Evolutionary conservation across 2,329 filamentous ascomycete species (phyloP).

Genomic region (Knufia petricola): DNA sequence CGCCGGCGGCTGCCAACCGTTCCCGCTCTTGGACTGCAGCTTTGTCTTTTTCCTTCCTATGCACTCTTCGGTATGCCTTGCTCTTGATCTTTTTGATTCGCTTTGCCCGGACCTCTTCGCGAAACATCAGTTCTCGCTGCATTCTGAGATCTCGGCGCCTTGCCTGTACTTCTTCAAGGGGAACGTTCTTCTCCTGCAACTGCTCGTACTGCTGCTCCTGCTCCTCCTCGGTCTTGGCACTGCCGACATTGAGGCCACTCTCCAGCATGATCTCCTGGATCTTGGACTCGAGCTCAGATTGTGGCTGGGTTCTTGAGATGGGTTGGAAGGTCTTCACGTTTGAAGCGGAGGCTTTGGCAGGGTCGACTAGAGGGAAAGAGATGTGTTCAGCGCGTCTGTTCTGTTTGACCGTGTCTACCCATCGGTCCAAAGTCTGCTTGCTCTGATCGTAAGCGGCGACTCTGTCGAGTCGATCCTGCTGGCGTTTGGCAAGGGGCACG

Average conservation of each 20-base stretch:
- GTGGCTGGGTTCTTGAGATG: slow-evolving; percentile 48
- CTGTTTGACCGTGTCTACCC: slow-evolving; percentile 90
- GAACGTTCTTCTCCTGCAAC: slow-evolving; percentile 61
- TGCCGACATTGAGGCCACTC: slow-evolving; percentile 59
- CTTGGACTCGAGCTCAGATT: slow-evolving; percentile 73
- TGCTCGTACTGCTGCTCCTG: slow-evolving; percentile 61
- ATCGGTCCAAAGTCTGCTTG: slow-evolving; percentile 79
- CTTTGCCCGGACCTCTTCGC: slow-evolving; percentile 79
- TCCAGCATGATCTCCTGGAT: slow-evolving; percentile 86
- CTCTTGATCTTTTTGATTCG: slow-evolving; percentile 99
- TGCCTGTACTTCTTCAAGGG: slow-evolving; percentile 62
- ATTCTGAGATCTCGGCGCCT: slow-evolving; percentile 65
- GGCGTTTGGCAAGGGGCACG: slow-evolving; percentile 71
- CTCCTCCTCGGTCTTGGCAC: slow-evolving; percentile 52
- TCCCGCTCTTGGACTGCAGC: slow-evolving; percentile 37
- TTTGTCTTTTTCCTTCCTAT: slow-evolving; percentile 65
- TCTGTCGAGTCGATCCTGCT: slow-evolving; percentile 78
- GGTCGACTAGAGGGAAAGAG: slow-evolving; percentile 72
- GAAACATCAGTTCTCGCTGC: slow-evolving; percentile 73
- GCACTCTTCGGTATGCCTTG: slow-evolving; percentile 85
- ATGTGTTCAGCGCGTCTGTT: slow-evolving; percentile 88
- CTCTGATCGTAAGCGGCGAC: slow-evolving; percentile 78
- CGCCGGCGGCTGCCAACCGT: slow-evolving; percentile 47
- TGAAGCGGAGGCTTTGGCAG: slow-evolving; percentile 50
- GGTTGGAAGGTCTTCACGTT: slow-evolving; percentile 58